These are phyloP conservation scores for Lentinula boryana DNA, from an alignment of 768 basidiomycete species.

Conservation along the genomic window DNA sequence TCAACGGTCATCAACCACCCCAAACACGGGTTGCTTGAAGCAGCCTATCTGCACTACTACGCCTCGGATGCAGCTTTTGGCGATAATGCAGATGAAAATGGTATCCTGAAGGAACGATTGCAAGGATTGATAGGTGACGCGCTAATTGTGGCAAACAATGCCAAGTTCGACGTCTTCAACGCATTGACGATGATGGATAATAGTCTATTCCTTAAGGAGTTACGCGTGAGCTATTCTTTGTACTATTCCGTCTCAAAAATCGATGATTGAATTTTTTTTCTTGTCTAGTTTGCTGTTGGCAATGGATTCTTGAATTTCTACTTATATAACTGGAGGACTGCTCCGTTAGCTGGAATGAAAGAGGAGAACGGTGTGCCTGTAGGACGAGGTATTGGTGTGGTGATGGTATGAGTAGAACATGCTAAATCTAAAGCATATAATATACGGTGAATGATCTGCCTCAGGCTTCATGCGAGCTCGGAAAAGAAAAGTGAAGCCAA, in stretches of 20 bases:
- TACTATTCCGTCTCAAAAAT: too few relatives aligned
- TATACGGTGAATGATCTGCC: too few relatives aligned
- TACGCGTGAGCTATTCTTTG: slow-evolving; percentile 53
- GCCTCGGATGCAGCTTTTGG: slow-evolving; percentile 73
- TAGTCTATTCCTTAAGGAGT: slow-evolving; percentile 67
- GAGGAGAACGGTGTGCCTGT: slow-evolving; percentile 43
- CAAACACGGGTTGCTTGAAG: slow-evolving; percentile 75
- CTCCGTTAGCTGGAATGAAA: slow-evolving; percentile 67
- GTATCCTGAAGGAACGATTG: slow-evolving; percentile 62
- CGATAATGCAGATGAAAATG: slow-evolving; percentile 54
- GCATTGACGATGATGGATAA: slow-evolving; percentile 96
- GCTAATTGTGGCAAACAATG: slow-evolving; percentile 71
- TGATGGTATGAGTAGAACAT: slow-evolving; percentile 67
- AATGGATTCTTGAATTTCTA: slow-evolving; percentile 92
- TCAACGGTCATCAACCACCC: slow-evolving; percentile 81
- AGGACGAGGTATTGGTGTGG: slow-evolving; percentile 85
- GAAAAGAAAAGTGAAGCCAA: too few relatives aligned
- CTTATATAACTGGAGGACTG: slow-evolving; percentile 92
- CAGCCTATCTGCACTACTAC: slow-evolving; percentile 95
- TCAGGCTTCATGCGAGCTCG: too few relatives aligned
- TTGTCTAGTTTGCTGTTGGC: slow-evolving; percentile 80
- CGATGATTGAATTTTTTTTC: not conserved
- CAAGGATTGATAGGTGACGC: slow-evolving; percentile 73
- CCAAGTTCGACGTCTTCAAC: slow-evolving; percentile 95
- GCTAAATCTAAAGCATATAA: not conserved